These are phyloP conservation scores for Lentinula edodes DNA, from an alignment of 768 basidiomycete species.

Conservation along the genomic window DNA sequence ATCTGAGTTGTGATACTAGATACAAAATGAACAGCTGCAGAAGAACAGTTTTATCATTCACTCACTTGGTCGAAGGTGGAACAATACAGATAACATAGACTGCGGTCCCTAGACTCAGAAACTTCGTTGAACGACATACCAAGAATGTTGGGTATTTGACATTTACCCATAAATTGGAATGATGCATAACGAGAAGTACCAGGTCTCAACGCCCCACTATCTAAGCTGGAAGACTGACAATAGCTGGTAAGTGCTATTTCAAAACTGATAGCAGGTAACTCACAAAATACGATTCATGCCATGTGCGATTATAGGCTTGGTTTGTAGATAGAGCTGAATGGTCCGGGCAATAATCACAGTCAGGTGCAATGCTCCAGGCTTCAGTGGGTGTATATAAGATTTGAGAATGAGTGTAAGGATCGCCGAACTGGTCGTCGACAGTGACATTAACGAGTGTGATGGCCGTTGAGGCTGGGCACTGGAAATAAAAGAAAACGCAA, in stretches of 20 bases:
- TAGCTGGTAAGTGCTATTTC: background rate
- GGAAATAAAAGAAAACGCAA: background rate
- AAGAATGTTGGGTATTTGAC: background rate
- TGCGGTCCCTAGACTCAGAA: constrained; percentile 3
- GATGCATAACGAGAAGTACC: constrained; percentile 3
- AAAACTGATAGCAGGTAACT: background rate
- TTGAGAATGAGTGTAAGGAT: constrained; percentile 13
- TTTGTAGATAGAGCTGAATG: background rate
- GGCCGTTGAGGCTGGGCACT: background rate
- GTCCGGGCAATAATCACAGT: background rate
- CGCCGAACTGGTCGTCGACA: constrained; percentile 24
- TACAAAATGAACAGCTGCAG: background rate
- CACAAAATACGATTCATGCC: constrained; percentile 8
- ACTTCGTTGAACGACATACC: background rate
- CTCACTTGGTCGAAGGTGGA: background rate
- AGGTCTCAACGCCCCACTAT: background rate
- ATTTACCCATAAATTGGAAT: constrained; percentile 7
- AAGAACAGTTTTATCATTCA: background rate
- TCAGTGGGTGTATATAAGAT: constrained; percentile 15
- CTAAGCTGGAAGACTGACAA: background rate
- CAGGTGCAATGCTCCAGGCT: constrained; percentile 11
- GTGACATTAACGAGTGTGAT: constrained; percentile 20
- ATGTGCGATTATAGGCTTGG: background rate
- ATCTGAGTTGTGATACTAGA: constrained; percentile 6
- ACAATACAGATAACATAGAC: constrained; percentile 11